Percentiles rank a stretch among this genome's conserved stretches.
These are phyloP conservation scores for Globisporangium megalacanthum DNA, from an alignment of 352 stramenopile species.

Conservation along the genomic window DNA sequence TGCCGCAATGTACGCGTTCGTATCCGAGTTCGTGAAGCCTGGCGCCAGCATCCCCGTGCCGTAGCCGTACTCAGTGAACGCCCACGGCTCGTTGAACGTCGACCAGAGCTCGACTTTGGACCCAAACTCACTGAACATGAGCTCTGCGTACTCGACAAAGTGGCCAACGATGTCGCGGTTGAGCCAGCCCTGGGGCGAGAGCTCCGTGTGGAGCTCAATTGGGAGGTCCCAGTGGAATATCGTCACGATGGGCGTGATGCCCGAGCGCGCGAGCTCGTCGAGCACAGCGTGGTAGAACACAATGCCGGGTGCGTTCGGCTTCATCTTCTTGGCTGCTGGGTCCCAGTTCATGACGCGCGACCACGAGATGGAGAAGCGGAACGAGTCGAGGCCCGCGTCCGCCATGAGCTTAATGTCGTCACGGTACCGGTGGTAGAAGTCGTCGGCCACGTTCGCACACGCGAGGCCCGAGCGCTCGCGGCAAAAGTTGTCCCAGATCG, in stretches of 20 bases:
- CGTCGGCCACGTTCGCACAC: conserved; percentile 71
- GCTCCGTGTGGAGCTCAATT: conserved; percentile 73
- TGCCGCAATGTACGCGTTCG: conserved; percentile 46
- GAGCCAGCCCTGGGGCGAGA: conserved; percentile 68
- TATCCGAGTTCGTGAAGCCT: conserved; percentile 25
- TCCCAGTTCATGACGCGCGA: no score
- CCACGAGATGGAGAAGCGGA: conserved; percentile 38
- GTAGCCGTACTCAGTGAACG: conserved; percentile 79
- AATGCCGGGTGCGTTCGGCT: conserved; percentile 43
- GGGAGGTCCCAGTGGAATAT: conserved; percentile 74
- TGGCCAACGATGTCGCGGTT: conserved; percentile 72
- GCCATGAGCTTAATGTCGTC: conserved; percentile 93
- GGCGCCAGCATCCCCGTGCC: conserved; percentile 51
- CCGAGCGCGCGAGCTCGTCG: conserved; percentile 62
- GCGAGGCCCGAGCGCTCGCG: conserved; percentile 44
- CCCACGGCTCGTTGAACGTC: no score
- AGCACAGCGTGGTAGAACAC: conserved; percentile 93
- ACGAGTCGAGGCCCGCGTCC: conserved; percentile 85
- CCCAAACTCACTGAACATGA: conserved; percentile 36
- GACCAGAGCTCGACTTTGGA: no score
- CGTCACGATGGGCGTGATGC: conserved; percentile 77
- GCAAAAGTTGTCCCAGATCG: conserved; percentile 94
- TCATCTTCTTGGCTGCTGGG: no score
- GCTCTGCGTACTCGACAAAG: conserved; percentile 47
- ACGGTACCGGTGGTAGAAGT: conserved; percentile 28